Evolutionary conservation across 495 filamentous ascomycete species (phyloP).

Genomic region (Hyaloscypha variabilis): DNA sequence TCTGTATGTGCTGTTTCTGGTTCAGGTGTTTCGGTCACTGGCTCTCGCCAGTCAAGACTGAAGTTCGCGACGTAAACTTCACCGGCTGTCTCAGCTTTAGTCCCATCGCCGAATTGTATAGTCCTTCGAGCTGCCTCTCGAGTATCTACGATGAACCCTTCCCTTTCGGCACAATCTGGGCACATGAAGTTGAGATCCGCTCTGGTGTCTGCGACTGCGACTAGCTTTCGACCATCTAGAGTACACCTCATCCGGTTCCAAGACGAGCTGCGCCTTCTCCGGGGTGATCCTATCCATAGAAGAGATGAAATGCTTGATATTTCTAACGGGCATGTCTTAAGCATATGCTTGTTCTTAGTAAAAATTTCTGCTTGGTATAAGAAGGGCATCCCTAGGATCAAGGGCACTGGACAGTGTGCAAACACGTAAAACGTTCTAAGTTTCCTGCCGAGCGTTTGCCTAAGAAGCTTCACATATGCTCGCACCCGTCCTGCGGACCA

Average conservation of each 20-base stretch:
- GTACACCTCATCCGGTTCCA: background rate
- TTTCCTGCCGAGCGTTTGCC: background rate
- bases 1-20: background rate
- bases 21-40: background rate
- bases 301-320: background rate
- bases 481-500: background rate
- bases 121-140: background rate
- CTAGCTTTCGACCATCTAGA: background rate
- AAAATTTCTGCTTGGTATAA: background rate
- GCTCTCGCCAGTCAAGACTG: conserved; percentile 11
- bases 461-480: background rate
- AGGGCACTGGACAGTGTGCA: background rate
- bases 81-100: background rate
- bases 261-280: background rate
- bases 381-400: background rate
- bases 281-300: conserved; percentile 3
- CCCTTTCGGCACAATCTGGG: background rate
- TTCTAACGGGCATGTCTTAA: background rate
- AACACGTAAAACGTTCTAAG: conserved; percentile 1
- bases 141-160: background rate
- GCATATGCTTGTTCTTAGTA: background rate
- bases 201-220: conserved; percentile 1
- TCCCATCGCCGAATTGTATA: background rate
- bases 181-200: conserved; percentile 13
- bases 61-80: background rate